Percentiles rank a stretch among this genome's conserved stretches.
Evolutionary conservation across 2,329 filamentous ascomycete genomes (phyloP).

Genomic region (Pseudopyrenochaeta lycopersici): DNA sequence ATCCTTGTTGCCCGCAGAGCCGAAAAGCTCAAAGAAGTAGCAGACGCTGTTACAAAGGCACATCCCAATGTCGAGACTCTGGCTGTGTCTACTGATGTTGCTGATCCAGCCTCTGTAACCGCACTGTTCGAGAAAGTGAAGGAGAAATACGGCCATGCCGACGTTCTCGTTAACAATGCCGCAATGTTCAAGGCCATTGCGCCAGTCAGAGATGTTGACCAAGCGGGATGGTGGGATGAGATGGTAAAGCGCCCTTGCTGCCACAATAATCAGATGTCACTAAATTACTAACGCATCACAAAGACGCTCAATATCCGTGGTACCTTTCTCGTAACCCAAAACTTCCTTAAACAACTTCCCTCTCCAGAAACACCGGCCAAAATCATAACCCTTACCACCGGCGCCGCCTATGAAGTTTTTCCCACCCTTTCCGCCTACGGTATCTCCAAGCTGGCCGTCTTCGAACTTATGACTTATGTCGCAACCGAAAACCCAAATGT

Average conservation of each 20-base stretch:
- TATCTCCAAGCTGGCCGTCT: conserved; percentile 26
- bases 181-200: conserved; percentile 19
- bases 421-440: conserved; percentile 23
- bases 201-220: conserved; percentile 26
- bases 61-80: conserved; percentile 43
- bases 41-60: conserved; percentile 35
- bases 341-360: conserved; percentile 38
- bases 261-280: neutral
- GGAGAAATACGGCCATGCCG: conserved; percentile 27
- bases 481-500: conserved; percentile 30
- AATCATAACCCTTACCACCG: conserved; percentile 33
- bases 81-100: conserved; percentile 40
- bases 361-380: conserved; percentile 23
- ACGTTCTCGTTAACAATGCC: conserved; percentile 35
- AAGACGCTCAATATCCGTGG: conserved; percentile 49
- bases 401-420: conserved; percentile 19
- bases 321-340: conserved; percentile 42
- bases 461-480: conserved; percentile 27
- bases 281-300: neutral
- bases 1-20: conserved; percentile 45
- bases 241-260: conserved; percentile 13
- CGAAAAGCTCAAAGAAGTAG: conserved; percentile 34
- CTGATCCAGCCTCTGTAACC: conserved; percentile 28
- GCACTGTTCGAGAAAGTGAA: conserved; percentile 30
- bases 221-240: conserved; percentile 29